A percentile compares a stretch with the other conserved stretches of the same genome.
Evolutionary conservation across 768 basidiomycete genomes (phyloP).

Genomic region (Trametes maxima): DNA sequence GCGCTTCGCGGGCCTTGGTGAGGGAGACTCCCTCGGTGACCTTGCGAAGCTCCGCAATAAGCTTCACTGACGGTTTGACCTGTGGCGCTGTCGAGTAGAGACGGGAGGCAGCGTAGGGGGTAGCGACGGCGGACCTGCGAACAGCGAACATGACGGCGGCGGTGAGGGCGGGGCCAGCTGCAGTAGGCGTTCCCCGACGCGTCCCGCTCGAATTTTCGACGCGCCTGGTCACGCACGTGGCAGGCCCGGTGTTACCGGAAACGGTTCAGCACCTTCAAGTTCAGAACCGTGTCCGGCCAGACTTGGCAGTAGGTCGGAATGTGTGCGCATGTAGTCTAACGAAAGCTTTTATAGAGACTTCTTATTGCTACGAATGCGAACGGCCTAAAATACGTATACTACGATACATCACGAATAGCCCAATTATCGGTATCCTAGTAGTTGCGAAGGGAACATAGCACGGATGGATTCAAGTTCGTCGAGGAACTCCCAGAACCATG

Average conservation of each 20-base stretch:
- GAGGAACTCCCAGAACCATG: too few relatives aligned
- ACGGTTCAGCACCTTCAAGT: too few relatives aligned
- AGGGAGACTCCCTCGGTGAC: slow-evolving; percentile 74
- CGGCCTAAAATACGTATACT: too few relatives aligned
- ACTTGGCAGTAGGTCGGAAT: background rate
- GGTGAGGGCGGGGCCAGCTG: background rate
- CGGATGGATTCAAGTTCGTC: too few relatives aligned
- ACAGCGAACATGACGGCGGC: slow-evolving; percentile 26
- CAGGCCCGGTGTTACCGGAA: background rate
- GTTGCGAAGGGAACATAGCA: too few relatives aligned
- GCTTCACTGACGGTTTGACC: slow-evolving; percentile 64
- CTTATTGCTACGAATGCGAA: too few relatives aligned
- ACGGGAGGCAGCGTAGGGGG: slow-evolving; percentile 34
- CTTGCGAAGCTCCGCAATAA: slow-evolving; percentile 87
- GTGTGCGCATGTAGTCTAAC: background rate
- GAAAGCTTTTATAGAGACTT: too few relatives aligned
- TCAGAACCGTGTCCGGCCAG: too few relatives aligned
- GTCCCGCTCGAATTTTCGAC: background rate
- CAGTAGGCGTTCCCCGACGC: slow-evolving; percentile 7
- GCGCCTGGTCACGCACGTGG: slow-evolving; percentile 1
- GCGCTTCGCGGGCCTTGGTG: slow-evolving; percentile 86
- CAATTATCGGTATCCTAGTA: too few relatives aligned
- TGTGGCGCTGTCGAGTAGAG: slow-evolving; percentile 54
- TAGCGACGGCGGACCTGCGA: slow-evolving; percentile 5
- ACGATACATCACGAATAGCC: too few relatives aligned